phyloP scores from a whole-genome alignment of 2,329 filamentous ascomycete species.

The Ophiostoma pallidulum region DNA sequence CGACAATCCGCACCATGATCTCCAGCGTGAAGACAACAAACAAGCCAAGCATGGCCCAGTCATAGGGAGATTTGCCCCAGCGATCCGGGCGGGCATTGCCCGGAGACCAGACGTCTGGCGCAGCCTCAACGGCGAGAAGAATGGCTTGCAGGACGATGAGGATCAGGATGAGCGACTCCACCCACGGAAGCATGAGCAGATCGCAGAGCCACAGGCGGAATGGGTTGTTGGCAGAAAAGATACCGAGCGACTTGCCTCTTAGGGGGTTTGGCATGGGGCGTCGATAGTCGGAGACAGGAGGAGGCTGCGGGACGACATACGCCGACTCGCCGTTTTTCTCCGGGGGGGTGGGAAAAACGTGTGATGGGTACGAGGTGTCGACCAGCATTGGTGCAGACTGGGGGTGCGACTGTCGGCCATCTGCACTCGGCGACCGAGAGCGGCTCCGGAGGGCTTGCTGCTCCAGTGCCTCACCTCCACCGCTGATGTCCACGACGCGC shows the following conservation, averaged over 20 bases:
- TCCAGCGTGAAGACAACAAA: constrained; percentile 89
- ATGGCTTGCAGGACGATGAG: constrained; percentile 84
- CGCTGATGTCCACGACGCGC: constrained; percentile 94
- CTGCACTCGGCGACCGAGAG: constrained; percentile 45
- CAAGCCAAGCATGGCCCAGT: constrained; percentile 71
- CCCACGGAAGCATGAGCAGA: constrained; percentile 73
- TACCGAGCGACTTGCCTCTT: constrained; percentile 73
- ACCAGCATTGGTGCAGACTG: constrained; percentile 33
- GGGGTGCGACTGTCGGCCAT: constrained; percentile 40
- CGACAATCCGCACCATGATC: constrained; percentile 71
- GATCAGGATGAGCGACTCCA: constrained; percentile 76
- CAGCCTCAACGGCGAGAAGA: constrained; percentile 77
- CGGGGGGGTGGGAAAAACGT: constrained; percentile 31
- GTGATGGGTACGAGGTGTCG: constrained; percentile 45
- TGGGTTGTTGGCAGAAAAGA: constrained; percentile 71
- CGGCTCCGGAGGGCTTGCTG: constrained; percentile 54
- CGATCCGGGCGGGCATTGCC: constrained; percentile 48
- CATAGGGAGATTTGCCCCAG: constrained; percentile 62
- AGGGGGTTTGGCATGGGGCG: constrained; percentile 60
- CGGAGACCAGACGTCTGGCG: constrained; percentile 56
- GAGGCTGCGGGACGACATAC: constrained; percentile 23
- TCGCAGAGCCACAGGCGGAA: constrained; percentile 70
- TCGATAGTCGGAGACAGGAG: constrained; percentile 22
- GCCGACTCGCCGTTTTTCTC: constrained; percentile 36
- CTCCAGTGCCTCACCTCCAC: constrained; percentile 77